Percentiles rank a stretch among this genome's conserved stretches.
phyloP scores from a whole-genome alignment of 2,329 filamentous ascomycete species.

The Trichoderma aggressivum region DNA sequence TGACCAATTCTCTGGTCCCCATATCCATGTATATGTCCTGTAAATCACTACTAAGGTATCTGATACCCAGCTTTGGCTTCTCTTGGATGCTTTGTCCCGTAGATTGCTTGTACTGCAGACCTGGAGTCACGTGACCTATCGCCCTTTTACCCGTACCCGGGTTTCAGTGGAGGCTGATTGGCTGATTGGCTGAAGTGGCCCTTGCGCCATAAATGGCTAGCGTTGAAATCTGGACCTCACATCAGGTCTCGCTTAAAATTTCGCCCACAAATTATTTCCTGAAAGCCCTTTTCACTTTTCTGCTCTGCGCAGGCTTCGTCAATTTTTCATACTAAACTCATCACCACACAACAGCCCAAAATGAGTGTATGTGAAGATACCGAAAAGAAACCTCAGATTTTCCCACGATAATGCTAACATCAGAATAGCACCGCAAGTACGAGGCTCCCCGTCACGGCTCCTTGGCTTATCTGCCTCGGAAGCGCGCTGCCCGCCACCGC shows the following conservation, averaged over 20 bases:
- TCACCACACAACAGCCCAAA: slow-evolving; percentile 37
- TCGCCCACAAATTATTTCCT: slow-evolving; percentile 35
- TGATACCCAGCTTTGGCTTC: neutral
- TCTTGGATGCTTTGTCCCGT: neutral
- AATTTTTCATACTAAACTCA: slow-evolving; percentile 38
- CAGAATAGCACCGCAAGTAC: slow-evolving; percentile 53
- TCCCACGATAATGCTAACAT: slow-evolving; percentile 20
- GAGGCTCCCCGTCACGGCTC: slow-evolving; percentile 95
- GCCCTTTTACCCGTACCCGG: neutral
- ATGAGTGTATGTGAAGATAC: slow-evolving; percentile 38
- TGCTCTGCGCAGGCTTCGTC: slow-evolving; percentile 32
- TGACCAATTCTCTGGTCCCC: neutral
- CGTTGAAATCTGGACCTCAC: slow-evolving; percentile 24
- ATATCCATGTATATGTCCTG: neutral
- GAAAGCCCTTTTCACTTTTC: slow-evolving; percentile 29
- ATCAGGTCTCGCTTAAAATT: slow-evolving; percentile 38
- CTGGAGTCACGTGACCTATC: neutral
- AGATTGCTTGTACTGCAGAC: neutral
- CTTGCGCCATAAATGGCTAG: slow-evolving; percentile 14
- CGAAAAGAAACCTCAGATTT: neutral
- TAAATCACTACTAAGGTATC: too few relatives aligned
- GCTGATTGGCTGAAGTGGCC: neutral
- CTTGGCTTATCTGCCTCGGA: slow-evolving; percentile 81
- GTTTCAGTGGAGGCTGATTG: too few relatives aligned
- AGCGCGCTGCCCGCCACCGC: slow-evolving; percentile 90